Base-by-base conservation (phyloP, 371 early-diverging fungal genomes). In the Batrachochytrium dendrobatidis region DNA sequence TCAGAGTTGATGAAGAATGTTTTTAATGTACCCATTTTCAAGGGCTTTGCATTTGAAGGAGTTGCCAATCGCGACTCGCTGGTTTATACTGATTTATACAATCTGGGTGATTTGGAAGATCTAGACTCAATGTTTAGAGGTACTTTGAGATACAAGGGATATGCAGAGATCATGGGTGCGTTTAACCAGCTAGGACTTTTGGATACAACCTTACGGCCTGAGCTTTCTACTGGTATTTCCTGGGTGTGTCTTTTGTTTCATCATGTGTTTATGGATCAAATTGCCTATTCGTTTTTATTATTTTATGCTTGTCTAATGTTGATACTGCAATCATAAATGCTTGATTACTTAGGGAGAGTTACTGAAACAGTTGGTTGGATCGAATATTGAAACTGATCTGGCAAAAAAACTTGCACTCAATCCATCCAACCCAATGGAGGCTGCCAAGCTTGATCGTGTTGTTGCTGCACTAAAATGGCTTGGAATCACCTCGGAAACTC, bases 61-160 rank as follows among this genome's bases (percentile, higher is more conserved):
- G 81, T 95, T 48, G 77, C 87, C 50, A 95, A 94, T 64, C 78
- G 88, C 32, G 93, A 91, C 71, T 94, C 94, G 24, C 86, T 91
- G 48, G 86, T 86, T 67, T 91, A 91, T 59, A 82, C 89, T 55
- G 83, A 85, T 61, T 83, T 89, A 61, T 94, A 95, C 63, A 57
- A 63, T 24, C 60, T 75, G 22, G 70, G 73, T 10, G 53, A 61
- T 33, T 54, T 71, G 7, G 61, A 59, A 7, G 43, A 63, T 20
- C 20, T 79, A 20, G 61, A 60, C 68, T 91, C 92, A 25, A 92
- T 90, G 57, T 95, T 91, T 61, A 59, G 83, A 17, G 83, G 83
- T 10, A 82, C 83, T 0, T 65, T 82, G 30, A 56, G 83, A 22
- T 82, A 77, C 66, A 66, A 68, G 59, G 83, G 83, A 5, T 82